Evolutionary conservation across 1,284 basidiomycete species (phyloP).

Genomic region (Moesziomyces sp.): DNA sequence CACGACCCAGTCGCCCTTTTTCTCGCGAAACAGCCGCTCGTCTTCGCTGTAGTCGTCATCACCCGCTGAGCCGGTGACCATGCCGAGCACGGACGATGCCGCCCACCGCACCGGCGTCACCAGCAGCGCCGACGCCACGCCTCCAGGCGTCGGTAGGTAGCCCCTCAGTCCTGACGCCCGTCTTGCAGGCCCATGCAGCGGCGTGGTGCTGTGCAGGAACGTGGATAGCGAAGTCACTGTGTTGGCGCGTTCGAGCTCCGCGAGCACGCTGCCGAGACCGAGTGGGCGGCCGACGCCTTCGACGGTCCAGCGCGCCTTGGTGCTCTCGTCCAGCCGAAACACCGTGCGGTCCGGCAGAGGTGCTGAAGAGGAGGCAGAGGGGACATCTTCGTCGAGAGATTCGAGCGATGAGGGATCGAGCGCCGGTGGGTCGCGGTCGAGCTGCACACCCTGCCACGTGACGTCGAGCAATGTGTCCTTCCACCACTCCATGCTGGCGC

Average conservation of each 20-base stretch:
- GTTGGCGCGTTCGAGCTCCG: conserved; percentile 37
- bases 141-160: conserved; percentile 21
- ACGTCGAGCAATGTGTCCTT: conserved; percentile 76
- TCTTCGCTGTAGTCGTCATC: conserved; percentile 72
- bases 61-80: conserved; percentile 74
- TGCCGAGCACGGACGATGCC: conserved; percentile 74
- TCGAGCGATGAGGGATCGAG: background rate
- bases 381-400: background rate
- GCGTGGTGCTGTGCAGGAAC: conserved; percentile 75
- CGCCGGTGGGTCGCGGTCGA: conserved; percentile 1
- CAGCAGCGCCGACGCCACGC: conserved; percentile 21
- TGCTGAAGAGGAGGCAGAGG: background rate
- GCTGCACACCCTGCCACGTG: conserved; percentile 67
- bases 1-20: conserved; percentile 80
- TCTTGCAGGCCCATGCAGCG: conserved; percentile 77
- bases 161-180: background rate
- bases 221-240: conserved; percentile 72
- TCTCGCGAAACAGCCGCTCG: conserved; percentile 66
- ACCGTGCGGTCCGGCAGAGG: conserved; percentile 64
- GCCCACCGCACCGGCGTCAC: conserved; percentile 73
- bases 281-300: conserved; percentile 79
- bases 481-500: conserved; percentile 89
- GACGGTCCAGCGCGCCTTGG: conserved; percentile 43
- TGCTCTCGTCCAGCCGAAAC: conserved; percentile 73
- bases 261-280: conserved; percentile 79